Base-by-base conservation (phyloP, 1,284 basidiomycete genomes). In the Macrocystidia cucumis region DNA sequence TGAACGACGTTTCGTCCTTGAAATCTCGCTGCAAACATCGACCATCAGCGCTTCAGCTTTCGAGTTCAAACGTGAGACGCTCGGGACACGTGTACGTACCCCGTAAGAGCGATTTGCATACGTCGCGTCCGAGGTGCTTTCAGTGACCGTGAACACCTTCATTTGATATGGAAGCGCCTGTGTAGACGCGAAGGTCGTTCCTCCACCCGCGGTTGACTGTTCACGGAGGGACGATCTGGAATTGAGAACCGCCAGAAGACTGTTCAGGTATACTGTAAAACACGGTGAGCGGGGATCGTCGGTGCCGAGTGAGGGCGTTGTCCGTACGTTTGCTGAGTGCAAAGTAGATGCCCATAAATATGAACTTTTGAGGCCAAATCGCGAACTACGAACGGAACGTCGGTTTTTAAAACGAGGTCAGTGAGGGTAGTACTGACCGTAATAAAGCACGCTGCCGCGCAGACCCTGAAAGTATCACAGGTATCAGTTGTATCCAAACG, bases 261-360 rank as follows among this genome's bases (percentile, higher is more conserved):
- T 53, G 39, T 58, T 58, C 9, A 58, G 42, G 37, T 51, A 56
- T 16, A 58, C 55, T 58, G 7, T 9, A 23, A 20, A 5, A 13
- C 3, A 17, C 11, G 12, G 16, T 20, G 28, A 13, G 32, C 27
- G 19, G 19, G 14, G 14, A 33, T 14, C 14, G 16, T 25, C 9
- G 3, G 9, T 22, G 6, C 34, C 21, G 32, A n/a, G 4, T 9
- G 8, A 8, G 9, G 14, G 1, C 17, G 26, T 14, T 4, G 25
- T 16, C 31, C 48, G 32, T 36, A 57, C 55, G 37, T 46, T 59
- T 57, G 34, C 50, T 52, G 13, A 57, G 45, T 9, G 47, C 43
- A 31, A 57, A 57, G 32, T 59, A 59, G 21, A 58, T 47, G 2
- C 50, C 54, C 21, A 59, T 44, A 30, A 54, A 58, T 11, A 52